Percentiles rank a stretch among this genome's conserved stretches.
These are phyloP conservation scores for Russula vinacea DNA, from an alignment of 768 basidiomycete genomes.

Conservation along the genomic window DNA sequence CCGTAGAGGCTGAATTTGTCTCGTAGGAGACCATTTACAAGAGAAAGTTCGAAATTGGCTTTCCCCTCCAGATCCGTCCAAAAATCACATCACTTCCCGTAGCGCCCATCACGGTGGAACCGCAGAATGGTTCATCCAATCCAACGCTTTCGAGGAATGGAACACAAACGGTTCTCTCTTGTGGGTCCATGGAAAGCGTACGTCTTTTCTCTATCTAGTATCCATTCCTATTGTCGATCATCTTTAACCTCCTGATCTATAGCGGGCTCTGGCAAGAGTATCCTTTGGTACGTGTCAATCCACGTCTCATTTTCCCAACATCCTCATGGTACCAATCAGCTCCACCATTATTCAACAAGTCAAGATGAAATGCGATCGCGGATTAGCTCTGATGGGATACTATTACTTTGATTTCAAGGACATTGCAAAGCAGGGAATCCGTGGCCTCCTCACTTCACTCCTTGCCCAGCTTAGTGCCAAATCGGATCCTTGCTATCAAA, in stretches of 20 bases:
- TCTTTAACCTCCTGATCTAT: not conserved
- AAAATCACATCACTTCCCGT: not conserved
- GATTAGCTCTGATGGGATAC: conserved; percentile 5
- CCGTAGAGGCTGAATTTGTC: too few relatives aligned
- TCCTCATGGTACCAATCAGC: not conserved
- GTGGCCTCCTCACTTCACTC: conserved; percentile 12
- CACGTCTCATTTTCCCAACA: not conserved
- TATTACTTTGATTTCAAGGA: conserved; percentile 15
- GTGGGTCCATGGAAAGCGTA: conserved; percentile 4
- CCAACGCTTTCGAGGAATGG: not conserved
- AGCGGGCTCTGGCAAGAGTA: conserved; percentile 20
- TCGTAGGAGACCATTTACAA: not conserved
- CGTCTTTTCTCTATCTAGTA: not conserved
- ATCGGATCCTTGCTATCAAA: not conserved
- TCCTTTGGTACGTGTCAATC: not conserved
- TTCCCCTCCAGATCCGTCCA: conserved; percentile 7
- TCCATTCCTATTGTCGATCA: not conserved
- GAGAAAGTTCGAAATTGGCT: conserved; percentile 1
- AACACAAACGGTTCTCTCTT: not conserved
- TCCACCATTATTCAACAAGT: conserved; percentile 2
- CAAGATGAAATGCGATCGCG: not conserved
- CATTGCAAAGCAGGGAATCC: not conserved
- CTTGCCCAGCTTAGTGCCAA: conserved; percentile 4
- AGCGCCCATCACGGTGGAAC: not conserved
- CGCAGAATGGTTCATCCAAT: not conserved